These are phyloP conservation scores for Sclerotinia trifoliorum DNA, from an alignment of 2,329 filamentous ascomycete genomes.

Conservation along the genomic window DNA sequence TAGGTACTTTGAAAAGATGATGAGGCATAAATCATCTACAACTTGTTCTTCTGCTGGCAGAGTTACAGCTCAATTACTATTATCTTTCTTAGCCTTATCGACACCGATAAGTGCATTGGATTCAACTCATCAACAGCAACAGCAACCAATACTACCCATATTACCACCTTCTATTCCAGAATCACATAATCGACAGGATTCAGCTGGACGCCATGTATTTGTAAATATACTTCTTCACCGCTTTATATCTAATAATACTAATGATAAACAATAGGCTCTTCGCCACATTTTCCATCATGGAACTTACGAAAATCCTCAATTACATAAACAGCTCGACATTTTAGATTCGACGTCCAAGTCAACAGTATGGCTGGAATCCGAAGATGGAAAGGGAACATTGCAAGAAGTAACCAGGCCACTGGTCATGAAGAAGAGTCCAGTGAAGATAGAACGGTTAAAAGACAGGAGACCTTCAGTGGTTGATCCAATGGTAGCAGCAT, in stretches of 20 bases:
- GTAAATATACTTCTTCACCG: constrained; percentile 39
- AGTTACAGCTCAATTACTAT: constrained; percentile 53
- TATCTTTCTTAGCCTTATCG: constrained; percentile 65
- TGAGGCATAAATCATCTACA: constrained; percentile 20
- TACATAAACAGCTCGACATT: constrained; percentile 77
- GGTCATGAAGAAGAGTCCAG: constrained; percentile 60
- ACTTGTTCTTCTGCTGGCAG: constrained; percentile 57
- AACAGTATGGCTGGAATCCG: constrained; percentile 60
- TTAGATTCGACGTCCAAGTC: constrained; percentile 46
- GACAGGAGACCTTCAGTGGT: constrained; percentile 76
- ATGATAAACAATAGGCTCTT: constrained; percentile 51
- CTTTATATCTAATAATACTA: constrained; percentile 19
- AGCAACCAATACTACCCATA: constrained; percentile 43
- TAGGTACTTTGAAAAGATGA: constrained; percentile 25
- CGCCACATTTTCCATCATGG: constrained; percentile 94
- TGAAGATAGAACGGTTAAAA: constrained; percentile 75
- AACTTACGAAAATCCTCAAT: constrained; percentile 70
- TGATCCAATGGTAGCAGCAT: constrained; percentile 72
- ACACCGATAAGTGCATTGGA: constrained; percentile 44
- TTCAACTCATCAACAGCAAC: constrained; percentile 44
- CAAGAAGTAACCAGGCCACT: constrained; percentile 54
- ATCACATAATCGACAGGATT: constrained; percentile 49
- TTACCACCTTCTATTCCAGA: constrained; percentile 37
- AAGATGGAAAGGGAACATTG: constrained; percentile 50
- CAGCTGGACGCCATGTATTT: constrained; percentile 53